Evolutionary conservation across 768 basidiomycete species (phyloP), one percentile per base, ranked within the genome.

Genomic region (Kwoniella sp.): DNA sequence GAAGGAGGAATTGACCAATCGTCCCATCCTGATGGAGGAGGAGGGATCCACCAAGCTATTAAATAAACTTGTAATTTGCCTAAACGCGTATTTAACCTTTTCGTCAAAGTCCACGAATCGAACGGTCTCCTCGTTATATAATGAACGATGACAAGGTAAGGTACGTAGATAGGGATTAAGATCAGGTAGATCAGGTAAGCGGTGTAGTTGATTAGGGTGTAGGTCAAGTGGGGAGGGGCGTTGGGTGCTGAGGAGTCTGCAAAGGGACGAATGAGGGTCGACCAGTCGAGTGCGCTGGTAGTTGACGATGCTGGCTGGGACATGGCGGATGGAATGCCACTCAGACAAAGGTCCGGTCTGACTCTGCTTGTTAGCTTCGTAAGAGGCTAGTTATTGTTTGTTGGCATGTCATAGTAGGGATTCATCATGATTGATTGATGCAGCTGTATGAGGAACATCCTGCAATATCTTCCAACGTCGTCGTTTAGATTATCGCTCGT

Each of bases 21-120:
- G 24, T 64, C 54, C 40, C 44, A 48, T 26, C 55, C 63, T 1
- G 17, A 24, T 17, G 56, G 53, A 0, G 40, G 15, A 9, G 64
- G 71, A 1, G 64, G 62, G 19, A 58, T 47, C 49, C 66, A 68
- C 19, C 40, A 36, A 9, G 40, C 64, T 25, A 27, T 36, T 7
- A 61, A 26, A 10, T 21, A 15, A 21, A 56, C 30, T 15, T 48
- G 37, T 17, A 61, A 36, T n/a, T 65, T 60, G 21, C 25, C 33
- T 12, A 65, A 36, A 27, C 54, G 48, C 24, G 60, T 58, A n/a
- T 37, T 21, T 21, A 60, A 15, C n/a, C 48, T 44, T 17, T 36
- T 17, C 12, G n/a, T 15, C 27, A 62, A 24, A 7, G 64, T 60
- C 60, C 56, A 54, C 12, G 50, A 53, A 13, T 24, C 26, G 9